Conservation (phyloP, 2,329 filamentous ascomycete species). For the Alternaria burnsii region DNA sequence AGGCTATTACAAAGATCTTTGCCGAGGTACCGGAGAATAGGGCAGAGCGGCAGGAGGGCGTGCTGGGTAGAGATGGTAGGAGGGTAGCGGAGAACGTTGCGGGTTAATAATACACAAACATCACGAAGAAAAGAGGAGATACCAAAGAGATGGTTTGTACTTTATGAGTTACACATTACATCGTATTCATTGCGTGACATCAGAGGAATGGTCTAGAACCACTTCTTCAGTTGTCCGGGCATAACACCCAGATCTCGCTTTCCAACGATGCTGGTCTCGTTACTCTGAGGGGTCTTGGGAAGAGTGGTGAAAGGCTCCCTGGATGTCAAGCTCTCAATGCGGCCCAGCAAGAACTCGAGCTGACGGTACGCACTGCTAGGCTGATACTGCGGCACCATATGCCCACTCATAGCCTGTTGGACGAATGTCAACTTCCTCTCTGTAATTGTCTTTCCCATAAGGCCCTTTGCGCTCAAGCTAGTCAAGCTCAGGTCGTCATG, state of each 20-base stretch:
- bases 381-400: slow-evolving; percentile 74
- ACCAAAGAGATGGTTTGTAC: not conserved
- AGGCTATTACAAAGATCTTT: slow-evolving; percentile 67
- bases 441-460: slow-evolving; percentile 73
- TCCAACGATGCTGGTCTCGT: slow-evolving; percentile 9
- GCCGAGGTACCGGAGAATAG: slow-evolving; percentile 35
- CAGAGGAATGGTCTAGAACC: slow-evolving; percentile 11
- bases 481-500: slow-evolving; percentile 58
- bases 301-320: slow-evolving; percentile 43
- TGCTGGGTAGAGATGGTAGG: slow-evolving; percentile 52
- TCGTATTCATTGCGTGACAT: not conserved
- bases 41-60: slow-evolving; percentile 52
- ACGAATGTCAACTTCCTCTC: slow-evolving; percentile 81
- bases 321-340: slow-evolving; percentile 65
- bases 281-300: slow-evolving; percentile 14
- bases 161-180: not conserved
- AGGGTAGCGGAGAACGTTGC: slow-evolving; percentile 58
- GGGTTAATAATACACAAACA: slow-evolving; percentile 36
- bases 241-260: slow-evolving; percentile 16
- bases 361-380: slow-evolving; percentile 74
- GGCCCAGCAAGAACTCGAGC: slow-evolving; percentile 77
- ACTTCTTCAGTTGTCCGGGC: slow-evolving; percentile 14
- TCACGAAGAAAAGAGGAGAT: not conserved
- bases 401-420: slow-evolving; percentile 69
- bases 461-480: slow-evolving; percentile 68